Evolutionary conservation across 2,329 filamentous ascomycete species (phyloP), one percentile per base, ranked within the genome.

Genomic region (Fusarium udum): DNA sequence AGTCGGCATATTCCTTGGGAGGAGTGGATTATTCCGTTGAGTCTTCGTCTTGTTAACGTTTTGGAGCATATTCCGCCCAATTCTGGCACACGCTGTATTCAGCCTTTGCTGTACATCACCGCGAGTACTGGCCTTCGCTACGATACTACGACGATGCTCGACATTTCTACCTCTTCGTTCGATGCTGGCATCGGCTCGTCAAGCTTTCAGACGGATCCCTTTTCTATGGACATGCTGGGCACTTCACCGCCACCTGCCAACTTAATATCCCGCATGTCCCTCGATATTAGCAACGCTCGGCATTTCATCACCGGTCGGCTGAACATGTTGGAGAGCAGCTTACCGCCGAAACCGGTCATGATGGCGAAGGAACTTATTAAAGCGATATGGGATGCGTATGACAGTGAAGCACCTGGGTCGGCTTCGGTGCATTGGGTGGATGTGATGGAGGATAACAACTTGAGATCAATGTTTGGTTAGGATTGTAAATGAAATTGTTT

Each of bases 341-440:
- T 85, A 11, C 83, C 83, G 7, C 84, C 84, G 6, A 83, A 82
- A 16, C 84, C 84, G 4, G 83, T 85, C 3, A 73, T 78, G 2
- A 82, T 85, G n/a, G 84, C 84, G 4, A 83, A 83, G 67, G 77
- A 83, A 45, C 77, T 85, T 4, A 78, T 85, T 13, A 82, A 79
- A n/a, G 80, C 82, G 0, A 81, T 85, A 4, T 85, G 84, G 84
- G 78, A 78, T 3, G 81, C 80, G 1, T 85, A 85, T 26, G 83
- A 85, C 40, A 73, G 67, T 7, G 83, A 84, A 52, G 24, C 68
- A 14, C 77, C 79, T 7, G 82, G 78, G 0, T 74, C 77, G 1
- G 65, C 77, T 16, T 69, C 78, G 15, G 83, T 83, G 2, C 83
- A 85, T 48, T 85, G 83, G 84, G 78, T 84, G 7, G 84, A 85